phyloP scores from a whole-genome alignment of 768 basidiomycete genomes.

The Lactarius psammicola region DNA sequence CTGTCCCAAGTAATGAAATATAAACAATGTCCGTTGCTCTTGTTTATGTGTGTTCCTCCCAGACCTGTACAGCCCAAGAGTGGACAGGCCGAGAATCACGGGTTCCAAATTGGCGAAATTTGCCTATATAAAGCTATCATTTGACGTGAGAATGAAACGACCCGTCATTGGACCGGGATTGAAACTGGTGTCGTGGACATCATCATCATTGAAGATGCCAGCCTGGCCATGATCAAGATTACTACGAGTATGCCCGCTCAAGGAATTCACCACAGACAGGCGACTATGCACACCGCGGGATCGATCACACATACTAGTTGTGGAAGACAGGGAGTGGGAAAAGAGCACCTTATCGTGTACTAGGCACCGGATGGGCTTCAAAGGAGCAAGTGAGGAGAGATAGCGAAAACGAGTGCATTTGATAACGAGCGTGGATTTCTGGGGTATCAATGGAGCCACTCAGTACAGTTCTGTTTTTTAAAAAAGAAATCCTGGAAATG shows the following conservation, averaged over 20 bases:
- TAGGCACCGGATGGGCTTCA: background rate
- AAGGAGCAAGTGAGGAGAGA: background rate
- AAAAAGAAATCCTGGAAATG: background rate
- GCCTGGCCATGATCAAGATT: background rate
- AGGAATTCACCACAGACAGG: background rate
- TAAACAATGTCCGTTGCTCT: too few species aligned
- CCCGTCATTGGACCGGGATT: too few species aligned
- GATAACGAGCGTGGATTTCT: background rate
- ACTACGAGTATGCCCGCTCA: background rate
- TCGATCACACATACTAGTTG: background rate
- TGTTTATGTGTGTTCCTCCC: too few species aligned
- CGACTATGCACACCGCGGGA: too few species aligned
- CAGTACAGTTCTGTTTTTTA: background rate
- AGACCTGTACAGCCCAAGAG: too few species aligned
- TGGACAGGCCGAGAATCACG: too few species aligned
- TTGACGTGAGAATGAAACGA: too few species aligned
- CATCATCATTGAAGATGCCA: background rate
- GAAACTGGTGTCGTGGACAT: too few species aligned
- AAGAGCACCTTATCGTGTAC: background rate
- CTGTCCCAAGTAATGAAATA: too few species aligned
- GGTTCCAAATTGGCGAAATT: too few species aligned
- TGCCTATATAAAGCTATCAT: too few species aligned
- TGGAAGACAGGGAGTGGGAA: background rate
- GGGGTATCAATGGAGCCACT: background rate
- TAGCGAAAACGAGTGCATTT: background rate